Conservation (phyloP, 148 eudicot genomes). For the Silene uniflora region DNA sequence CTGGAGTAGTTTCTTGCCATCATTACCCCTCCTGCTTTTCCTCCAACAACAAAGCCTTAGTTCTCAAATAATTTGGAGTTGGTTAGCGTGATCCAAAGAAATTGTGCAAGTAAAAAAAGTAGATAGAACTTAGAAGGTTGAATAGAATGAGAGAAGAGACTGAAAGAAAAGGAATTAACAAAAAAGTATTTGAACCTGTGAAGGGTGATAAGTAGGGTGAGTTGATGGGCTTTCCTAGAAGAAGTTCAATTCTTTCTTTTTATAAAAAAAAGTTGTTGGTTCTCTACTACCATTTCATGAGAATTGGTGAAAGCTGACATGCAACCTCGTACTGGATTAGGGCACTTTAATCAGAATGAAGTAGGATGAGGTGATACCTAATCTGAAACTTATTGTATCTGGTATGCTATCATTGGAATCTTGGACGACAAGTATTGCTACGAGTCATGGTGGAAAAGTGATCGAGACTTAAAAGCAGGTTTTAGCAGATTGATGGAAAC, state of each 20-base stretch:
- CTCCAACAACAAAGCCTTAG: neutral
- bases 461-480: neutral
- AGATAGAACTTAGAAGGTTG: neutral
- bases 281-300: neutral
- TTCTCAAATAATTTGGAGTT: neutral
- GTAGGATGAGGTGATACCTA: neutral
- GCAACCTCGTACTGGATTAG: neutral
- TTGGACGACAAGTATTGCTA: neutral
- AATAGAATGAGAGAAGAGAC: neutral
- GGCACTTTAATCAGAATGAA: neutral
- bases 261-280: neutral
- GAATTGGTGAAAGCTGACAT: neutral
- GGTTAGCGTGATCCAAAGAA: neutral
- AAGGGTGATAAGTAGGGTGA: neutral
- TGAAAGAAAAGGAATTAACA: neutral
- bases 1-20: neutral
- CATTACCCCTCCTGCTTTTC: neutral
- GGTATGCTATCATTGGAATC: neutral
- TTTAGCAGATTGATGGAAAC: neutral
- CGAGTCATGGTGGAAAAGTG: conserved; percentile 3
- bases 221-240: neutral
- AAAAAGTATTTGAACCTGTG: neutral
- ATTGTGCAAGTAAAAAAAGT: neutral
- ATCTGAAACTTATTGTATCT: neutral
- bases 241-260: neutral